phyloP scores from a whole-genome alignment of 2,329 filamentous ascomycete genomes.

The Metarhizium robertsii region DNA sequence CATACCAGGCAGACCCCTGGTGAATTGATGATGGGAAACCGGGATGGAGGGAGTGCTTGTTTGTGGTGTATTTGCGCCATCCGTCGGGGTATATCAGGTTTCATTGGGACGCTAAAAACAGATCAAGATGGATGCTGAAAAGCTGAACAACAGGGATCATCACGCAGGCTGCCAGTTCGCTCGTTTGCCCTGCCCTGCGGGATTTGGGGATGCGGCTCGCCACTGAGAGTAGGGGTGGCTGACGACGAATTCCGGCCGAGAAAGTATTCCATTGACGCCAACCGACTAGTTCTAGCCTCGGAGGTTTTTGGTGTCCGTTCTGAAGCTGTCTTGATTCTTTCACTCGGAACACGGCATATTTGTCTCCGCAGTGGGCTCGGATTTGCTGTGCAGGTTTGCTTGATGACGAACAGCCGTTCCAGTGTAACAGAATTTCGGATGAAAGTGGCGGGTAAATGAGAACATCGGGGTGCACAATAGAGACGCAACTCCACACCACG shows the following conservation, averaged over 20 bases:
- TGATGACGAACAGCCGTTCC: background rate
- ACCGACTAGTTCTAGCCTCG: no score
- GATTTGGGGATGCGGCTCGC: no score
- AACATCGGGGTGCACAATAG: background rate
- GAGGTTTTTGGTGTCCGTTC: no score
- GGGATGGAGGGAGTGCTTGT: background rate
- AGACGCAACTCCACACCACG: background rate
- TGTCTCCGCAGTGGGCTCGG: no score
- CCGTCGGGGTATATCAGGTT: background rate
- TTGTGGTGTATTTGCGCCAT: background rate
- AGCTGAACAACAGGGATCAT: no score
- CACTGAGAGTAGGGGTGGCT: no score
- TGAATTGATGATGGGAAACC: background rate
- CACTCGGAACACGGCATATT: no score
- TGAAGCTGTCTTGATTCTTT: no score
- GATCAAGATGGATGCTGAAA: background rate
- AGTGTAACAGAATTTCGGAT: background rate
- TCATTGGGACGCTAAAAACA: background rate
- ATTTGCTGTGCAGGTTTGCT: background rate
- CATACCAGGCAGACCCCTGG: background rate
- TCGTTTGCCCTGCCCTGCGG: no score
- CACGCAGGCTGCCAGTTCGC: no score
- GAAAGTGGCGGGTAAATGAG: background rate
- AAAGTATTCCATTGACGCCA: no score
- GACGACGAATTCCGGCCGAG: no score